Percentiles rank a stretch among this genome's conserved stretches.
Conservation (phyloP, 2,329 filamentous ascomycete species). For the Exutisphaerella laricina region DNA sequence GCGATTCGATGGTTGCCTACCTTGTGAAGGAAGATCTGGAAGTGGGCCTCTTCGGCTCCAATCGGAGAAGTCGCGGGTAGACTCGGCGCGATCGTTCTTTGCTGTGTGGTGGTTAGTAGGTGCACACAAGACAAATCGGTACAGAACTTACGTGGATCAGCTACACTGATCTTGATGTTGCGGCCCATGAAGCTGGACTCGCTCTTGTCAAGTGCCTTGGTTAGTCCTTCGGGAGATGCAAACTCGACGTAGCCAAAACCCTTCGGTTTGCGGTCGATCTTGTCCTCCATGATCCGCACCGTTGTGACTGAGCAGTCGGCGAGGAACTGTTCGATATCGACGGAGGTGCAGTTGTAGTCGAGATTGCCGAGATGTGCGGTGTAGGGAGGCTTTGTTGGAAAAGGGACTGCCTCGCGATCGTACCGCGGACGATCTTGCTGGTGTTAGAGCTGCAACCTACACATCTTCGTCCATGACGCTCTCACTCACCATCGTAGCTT, state of each 20-base stretch:
- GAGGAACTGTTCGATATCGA: constrained; percentile 82
- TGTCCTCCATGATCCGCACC: constrained; percentile 95
- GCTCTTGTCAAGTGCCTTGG: constrained; percentile 80
- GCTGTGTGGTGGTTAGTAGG: constrained; percentile 16
- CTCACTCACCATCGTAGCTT: constrained; percentile 33
- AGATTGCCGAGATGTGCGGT: constrained; percentile 96
- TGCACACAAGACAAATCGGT: neutral
- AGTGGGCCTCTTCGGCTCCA: constrained; percentile 93
- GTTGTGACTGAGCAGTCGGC: constrained; percentile 76
- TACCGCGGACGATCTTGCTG: constrained; percentile 34
- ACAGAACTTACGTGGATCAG: constrained; percentile 80
- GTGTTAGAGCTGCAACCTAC: no score
- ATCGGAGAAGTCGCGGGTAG: constrained; percentile 68
- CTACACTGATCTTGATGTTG: constrained; percentile 87
- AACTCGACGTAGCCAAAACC: constrained; percentile 99
- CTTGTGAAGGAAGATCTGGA: constrained; percentile 59
- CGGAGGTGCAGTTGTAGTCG: constrained; percentile 84
- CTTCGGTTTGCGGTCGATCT: constrained; percentile 87
- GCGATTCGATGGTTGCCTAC: constrained; percentile 42
- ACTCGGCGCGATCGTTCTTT: constrained; percentile 60
- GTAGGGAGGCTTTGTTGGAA: constrained; percentile 88
- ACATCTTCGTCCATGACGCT: neutral
- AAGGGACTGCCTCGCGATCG: constrained; percentile 68
- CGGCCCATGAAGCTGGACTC: constrained; percentile 80
- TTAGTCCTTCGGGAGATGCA: constrained; percentile 75